A percentile compares a stretch with the other conserved stretches of the same genome.
Evolutionary conservation across 768 basidiomycete species (phyloP).

Genomic region (Fomitopsis serialis): DNA sequence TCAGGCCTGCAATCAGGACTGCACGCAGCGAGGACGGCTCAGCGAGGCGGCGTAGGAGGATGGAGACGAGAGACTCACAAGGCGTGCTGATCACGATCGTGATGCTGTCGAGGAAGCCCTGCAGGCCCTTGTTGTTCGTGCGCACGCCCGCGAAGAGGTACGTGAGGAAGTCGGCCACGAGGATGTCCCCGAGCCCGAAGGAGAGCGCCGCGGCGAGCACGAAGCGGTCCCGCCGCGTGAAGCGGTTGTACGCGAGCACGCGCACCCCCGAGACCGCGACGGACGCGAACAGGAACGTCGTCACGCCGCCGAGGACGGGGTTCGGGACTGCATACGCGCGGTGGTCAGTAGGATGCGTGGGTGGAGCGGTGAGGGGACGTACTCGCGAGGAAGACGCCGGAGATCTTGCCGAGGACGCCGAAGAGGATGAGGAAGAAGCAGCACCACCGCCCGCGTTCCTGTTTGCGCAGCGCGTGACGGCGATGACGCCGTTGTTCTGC

Average conservation of each 20-base stretch:
- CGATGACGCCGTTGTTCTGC: slow-evolving; percentile 80
- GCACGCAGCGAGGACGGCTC: no score
- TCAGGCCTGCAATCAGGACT: slow-evolving; percentile 39
- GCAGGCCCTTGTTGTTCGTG: slow-evolving; percentile 46
- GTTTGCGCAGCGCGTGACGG: slow-evolving; percentile 81
- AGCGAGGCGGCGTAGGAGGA: no score
- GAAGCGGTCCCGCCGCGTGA: slow-evolving; percentile 58
- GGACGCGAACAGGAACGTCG: slow-evolving; percentile 79
- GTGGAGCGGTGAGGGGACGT: slow-evolving; percentile 13
- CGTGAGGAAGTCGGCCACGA: slow-evolving; percentile 60
- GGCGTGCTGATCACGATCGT: slow-evolving; percentile 79
- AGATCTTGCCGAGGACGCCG: slow-evolving; percentile 75
- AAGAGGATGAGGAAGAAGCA: slow-evolving; percentile 76
- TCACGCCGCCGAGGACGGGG: slow-evolving; percentile 79
- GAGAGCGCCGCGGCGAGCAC: slow-evolving; percentile 64
- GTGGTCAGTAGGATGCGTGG: not conserved
- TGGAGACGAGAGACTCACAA: slow-evolving; percentile 43
- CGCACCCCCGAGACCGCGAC: slow-evolving; percentile 68
- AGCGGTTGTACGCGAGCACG: slow-evolving; percentile 55
- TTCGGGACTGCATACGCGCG: slow-evolving; percentile 52
- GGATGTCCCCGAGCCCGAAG: slow-evolving; percentile 67
- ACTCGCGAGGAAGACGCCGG: slow-evolving; percentile 79
- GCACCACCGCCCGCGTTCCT: slow-evolving; percentile 76
- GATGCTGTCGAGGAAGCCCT: slow-evolving; percentile 71
- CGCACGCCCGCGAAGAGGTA: slow-evolving; percentile 64